These are phyloP conservation scores for Salvia miltiorrhiza DNA, from an alignment of 257 asterid genomes.

Conservation along the genomic window DNA sequence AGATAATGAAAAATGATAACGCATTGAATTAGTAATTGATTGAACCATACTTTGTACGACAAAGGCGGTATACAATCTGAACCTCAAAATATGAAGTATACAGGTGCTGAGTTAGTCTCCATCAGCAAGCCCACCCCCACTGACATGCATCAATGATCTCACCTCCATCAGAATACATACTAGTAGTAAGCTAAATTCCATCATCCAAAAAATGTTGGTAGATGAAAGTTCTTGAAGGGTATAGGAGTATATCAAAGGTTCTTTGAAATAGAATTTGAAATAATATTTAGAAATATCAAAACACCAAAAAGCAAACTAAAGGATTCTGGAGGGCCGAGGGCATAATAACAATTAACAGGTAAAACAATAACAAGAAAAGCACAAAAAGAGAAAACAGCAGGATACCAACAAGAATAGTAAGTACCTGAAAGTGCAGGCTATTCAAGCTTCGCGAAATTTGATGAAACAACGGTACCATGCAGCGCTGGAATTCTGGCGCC, in stretches of 20 bases:
- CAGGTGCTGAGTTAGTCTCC: neutral
- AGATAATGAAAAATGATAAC: neutral
- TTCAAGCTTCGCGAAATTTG: slow-evolving; percentile 73
- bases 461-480: slow-evolving; percentile 75
- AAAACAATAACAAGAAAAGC: neutral
- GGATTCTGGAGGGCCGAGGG: neutral
- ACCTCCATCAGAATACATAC: neutral
- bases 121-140: neutral
- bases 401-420: neutral
- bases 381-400: neutral
- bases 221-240: neutral
- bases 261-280: neutral
- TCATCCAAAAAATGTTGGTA: neutral
- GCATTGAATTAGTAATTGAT: neutral
- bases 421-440: slow-evolving; percentile 81
- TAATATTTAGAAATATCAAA: neutral
- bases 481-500: slow-evolving; percentile 69
- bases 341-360: neutral
- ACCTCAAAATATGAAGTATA: neutral
- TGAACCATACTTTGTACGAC: neutral
- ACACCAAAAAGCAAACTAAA: neutral
- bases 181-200: neutral
- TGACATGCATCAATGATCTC: neutral
- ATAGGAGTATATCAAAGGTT: neutral
- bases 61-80: neutral